These are phyloP conservation scores for Hansenula lynferdii DNA, from an alignment of 1,139 yeast species.

Conservation along the genomic window DNA sequence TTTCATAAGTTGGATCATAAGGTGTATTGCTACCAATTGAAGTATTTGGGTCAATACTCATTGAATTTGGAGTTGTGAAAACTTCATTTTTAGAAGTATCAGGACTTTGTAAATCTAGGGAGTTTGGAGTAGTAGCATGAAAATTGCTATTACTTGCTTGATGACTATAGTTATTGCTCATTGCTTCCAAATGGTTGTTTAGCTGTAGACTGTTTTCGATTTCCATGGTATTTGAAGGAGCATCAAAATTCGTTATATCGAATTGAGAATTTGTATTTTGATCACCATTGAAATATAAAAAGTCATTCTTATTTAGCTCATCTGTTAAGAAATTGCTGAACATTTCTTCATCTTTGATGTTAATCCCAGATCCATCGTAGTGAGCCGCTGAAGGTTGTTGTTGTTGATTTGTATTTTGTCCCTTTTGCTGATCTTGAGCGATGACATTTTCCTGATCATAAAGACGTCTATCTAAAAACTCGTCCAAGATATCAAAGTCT, in stretches of 20 bases:
- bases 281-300: conserved; percentile 9
- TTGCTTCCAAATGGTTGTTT: neutral
- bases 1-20: conserved; percentile 31
- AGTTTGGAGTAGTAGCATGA: conserved; percentile 16
- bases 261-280: neutral
- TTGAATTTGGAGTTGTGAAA: conserved; percentile 20
- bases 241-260: neutral
- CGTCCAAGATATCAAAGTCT: conserved; percentile 35
- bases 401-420: conserved; percentile 5
- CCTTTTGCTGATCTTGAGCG: neutral
- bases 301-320: conserved; percentile 20
- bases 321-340: conserved; percentile 21
- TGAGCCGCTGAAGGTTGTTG: neutral
- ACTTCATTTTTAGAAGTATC: conserved; percentile 14
- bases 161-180: neutral
- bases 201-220: neutral
- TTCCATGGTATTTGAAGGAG: neutral
- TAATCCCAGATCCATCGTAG: neutral
- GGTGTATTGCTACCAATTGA: too few relatives aligned
- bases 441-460: conserved; percentile 36
- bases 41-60: neutral
- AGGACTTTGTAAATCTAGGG: conserved; percentile 9
- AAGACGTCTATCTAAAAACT: conserved; percentile 52
- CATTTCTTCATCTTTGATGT: conserved; percentile 16
- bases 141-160: too few relatives aligned